A percentile compares a stretch with the other conserved stretches of the same genome.
Conservation (phyloP, 2,329 filamentous ascomycete genomes). For the Neofusicoccum parvum region DNA sequence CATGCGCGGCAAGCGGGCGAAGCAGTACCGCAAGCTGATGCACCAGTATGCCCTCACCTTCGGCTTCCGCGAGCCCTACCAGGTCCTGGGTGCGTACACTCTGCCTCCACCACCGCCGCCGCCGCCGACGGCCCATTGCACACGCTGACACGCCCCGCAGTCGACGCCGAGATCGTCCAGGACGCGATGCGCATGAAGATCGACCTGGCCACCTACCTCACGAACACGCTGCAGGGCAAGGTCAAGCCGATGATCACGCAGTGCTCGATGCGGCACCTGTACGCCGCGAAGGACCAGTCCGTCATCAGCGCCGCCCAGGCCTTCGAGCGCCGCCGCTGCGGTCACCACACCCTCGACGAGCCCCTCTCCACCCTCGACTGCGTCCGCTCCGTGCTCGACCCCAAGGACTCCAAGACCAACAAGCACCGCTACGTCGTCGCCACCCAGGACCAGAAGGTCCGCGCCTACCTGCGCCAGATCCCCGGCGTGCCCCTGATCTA, state of each 20-base stretch:
- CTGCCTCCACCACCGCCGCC: background rate
- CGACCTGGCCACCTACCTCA: constrained; percentile 75
- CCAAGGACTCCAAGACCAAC: constrained; percentile 70
- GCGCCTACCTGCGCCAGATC: constrained; percentile 65
- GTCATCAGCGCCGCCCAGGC: constrained; percentile 75
- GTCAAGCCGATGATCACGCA: constrained; percentile 85
- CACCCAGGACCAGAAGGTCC: constrained; percentile 67
- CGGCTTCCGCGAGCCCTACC: constrained; percentile 91
- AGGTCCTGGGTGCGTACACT: constrained; percentile 61
- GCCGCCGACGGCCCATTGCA: background rate
- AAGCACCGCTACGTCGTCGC: constrained; percentile 80
- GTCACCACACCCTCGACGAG: constrained; percentile 73
- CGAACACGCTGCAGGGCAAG: constrained; percentile 82
- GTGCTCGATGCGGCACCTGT: constrained; percentile 79
- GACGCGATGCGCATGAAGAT: constrained; percentile 86
- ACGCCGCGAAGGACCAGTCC: constrained; percentile 58
- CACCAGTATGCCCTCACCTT: constrained; percentile 86
- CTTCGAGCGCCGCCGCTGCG: constrained; percentile 75
- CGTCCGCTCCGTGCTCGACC: constrained; percentile 73
- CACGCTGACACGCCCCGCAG: constrained; percentile 39
- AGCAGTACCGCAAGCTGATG: constrained; percentile 89
- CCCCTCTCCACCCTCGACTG: constrained; percentile 72
- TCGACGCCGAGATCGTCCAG: constrained; percentile 82
- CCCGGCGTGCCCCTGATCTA: constrained; percentile 77
- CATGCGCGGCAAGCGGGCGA: constrained; percentile 70